These are phyloP conservation scores for Wakefieldia striispora DNA, from an alignment of 768 basidiomycete genomes.

Conservation along the genomic window DNA sequence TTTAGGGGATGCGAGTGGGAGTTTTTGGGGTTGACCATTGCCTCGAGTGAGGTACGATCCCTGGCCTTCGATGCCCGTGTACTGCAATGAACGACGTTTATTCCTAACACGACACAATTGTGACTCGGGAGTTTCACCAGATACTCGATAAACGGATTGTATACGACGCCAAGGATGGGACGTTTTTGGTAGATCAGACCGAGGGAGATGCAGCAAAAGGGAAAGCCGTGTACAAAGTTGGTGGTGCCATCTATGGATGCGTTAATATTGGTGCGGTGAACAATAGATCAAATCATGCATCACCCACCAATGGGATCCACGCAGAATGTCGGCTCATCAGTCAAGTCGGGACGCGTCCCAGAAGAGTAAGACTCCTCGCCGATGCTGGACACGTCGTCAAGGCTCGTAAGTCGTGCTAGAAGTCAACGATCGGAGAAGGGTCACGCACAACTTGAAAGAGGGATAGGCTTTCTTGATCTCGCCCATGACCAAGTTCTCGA, in stretches of 20 bases:
- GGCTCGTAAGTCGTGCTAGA: background rate
- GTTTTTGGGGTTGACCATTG: slow-evolving; percentile 42
- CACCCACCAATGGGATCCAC: slow-evolving; percentile 87
- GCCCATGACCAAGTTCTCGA: slow-evolving; percentile 79
- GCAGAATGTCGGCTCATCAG: slow-evolving; percentile 91
- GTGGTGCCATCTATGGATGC: slow-evolving; percentile 71
- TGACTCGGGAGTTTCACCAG: slow-evolving; percentile 42
- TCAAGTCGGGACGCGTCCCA: slow-evolving; percentile 65
- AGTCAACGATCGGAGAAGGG: background rate
- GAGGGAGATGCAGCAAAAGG: slow-evolving; percentile 87
- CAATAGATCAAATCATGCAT: too few species aligned
- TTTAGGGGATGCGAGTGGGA: slow-evolving; percentile 66
- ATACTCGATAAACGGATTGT: slow-evolving; percentile 88
- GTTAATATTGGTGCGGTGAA: background rate
- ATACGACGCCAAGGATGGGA: slow-evolving; percentile 89
- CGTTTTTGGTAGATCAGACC: slow-evolving; percentile 81
- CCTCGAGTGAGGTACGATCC: slow-evolving; percentile 73
- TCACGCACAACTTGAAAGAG: slow-evolving; percentile 74
- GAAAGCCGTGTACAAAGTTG: slow-evolving; percentile 85
- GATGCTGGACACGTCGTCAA: slow-evolving; percentile 49
- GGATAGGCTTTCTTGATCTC: slow-evolving; percentile 69
- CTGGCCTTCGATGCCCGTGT: slow-evolving; percentile 74
- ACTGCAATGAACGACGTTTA: slow-evolving; percentile 38
- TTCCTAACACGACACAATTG: background rate
- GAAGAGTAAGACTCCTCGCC: slow-evolving; percentile 92